These are phyloP conservation scores for Termitomyces sp. DNA, from an alignment of 768 basidiomycete genomes.

Conservation along the genomic window DNA sequence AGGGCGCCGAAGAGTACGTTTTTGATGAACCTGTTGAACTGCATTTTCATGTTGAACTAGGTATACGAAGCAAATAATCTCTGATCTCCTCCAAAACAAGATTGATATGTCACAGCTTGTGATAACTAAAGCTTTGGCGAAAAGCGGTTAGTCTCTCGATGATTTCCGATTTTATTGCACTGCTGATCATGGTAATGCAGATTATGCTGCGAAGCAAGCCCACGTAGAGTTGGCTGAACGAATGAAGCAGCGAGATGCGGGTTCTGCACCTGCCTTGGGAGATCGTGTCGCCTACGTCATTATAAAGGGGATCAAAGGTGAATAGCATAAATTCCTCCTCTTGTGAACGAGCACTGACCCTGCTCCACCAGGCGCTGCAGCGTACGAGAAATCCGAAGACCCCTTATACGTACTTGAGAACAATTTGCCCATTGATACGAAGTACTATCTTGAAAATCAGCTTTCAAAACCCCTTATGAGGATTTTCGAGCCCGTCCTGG, in stretches of 20 bases:
- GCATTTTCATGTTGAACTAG: slow-evolving; percentile 30
- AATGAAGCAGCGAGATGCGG: slow-evolving; percentile 95
- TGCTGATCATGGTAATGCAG: slow-evolving; percentile 27
- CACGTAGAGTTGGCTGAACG: slow-evolving; percentile 94
- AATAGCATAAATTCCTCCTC: not conserved
- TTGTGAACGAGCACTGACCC: not conserved
- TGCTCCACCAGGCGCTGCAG: slow-evolving; percentile 68
- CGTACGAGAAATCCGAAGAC: slow-evolving; percentile 98
- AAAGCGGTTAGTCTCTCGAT: slow-evolving; percentile 50
- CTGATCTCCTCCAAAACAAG: slow-evolving; percentile 93
- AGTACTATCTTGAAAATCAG: slow-evolving; percentile 97
- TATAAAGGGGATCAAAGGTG: slow-evolving; percentile 92
- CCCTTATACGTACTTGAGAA: slow-evolving; percentile 97
- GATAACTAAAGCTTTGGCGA: slow-evolving; percentile 95
- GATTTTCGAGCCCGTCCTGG: slow-evolving; percentile 97
- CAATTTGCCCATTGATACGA: slow-evolving; percentile 96
- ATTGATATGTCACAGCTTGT: slow-evolving; percentile 99
- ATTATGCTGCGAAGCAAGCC: slow-evolving; percentile 93
- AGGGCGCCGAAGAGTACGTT: slow-evolving; percentile 83
- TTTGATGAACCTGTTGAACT: not conserved
- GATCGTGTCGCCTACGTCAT: slow-evolving; percentile 99
- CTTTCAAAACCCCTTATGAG: slow-evolving; percentile 94
- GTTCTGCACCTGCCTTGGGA: slow-evolving; percentile 95
- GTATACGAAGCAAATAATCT: slow-evolving; percentile 89
- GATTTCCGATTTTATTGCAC: not conserved